Evolutionary conservation across 2,329 filamentous ascomycete genomes (phyloP).

Genomic region (Arthrobotrys sinensis): DNA sequence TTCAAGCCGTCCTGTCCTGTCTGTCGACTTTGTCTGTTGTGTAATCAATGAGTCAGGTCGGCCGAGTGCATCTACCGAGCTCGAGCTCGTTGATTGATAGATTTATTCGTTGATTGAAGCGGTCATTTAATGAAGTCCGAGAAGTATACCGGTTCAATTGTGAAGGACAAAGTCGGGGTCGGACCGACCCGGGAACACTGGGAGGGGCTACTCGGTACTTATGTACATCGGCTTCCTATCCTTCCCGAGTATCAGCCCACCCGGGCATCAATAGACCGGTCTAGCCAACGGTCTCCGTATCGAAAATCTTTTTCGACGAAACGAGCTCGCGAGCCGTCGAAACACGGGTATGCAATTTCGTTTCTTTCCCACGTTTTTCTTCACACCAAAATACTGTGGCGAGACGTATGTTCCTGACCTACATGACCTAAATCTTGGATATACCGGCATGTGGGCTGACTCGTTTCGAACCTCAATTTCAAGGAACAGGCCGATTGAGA

Average conservation of each 20-base stretch:
- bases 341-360: constrained; percentile 32
- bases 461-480: constrained; percentile 12
- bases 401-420: constrained; percentile 20
- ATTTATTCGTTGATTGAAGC: neutral
- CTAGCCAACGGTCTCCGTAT: neutral
- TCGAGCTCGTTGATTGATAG: neutral
- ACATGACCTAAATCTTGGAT: constrained; percentile 22
- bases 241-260: constrained; percentile 32
- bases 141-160: constrained; percentile 11
- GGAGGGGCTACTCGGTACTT: constrained; percentile 25
- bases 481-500: neutral
- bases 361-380: constrained; percentile 17
- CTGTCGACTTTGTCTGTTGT: neutral
- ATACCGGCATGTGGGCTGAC: constrained; percentile 30
- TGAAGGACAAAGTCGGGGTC: constrained; percentile 1
- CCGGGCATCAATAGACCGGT: constrained; percentile 16
- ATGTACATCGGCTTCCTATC: constrained; percentile 30
- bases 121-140: neutral
- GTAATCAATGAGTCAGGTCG: constrained; percentile 10
- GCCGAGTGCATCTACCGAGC: constrained; percentile 10
- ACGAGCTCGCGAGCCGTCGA: constrained; percentile 22
- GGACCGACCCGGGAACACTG: constrained; percentile 23
- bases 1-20: neutral
- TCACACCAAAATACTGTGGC: neutral
- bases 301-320: constrained; percentile 3